Evolutionary conservation across 176 grass and related monocot species (phyloP), one percentile per base, ranked within the genome.

Genomic region (Hyparrhenia diplandra): DNA sequence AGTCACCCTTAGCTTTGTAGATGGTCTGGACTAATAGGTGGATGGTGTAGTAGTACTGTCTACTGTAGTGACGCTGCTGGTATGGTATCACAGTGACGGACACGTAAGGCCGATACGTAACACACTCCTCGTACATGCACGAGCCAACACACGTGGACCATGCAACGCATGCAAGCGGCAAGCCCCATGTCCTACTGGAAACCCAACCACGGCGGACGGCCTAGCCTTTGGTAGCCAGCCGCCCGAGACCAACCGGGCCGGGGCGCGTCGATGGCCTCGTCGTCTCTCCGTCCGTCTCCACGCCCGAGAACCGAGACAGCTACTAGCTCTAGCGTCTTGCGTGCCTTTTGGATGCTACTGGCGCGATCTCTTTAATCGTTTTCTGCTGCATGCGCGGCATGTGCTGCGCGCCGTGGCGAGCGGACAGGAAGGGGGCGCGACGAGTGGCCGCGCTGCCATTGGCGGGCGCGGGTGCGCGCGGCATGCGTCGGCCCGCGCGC

Each of bases 401-500:
- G 83, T 86, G 79, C 83, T 41, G 67, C 0, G 67, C 25, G 87
- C 58, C 78, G 85, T 85, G 86, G 83, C 77, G 83, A 74, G 27
- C 40, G 52, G 28, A 41, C 75, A 75, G 73, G 62, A 34, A 71
- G 62, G 30, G 5, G 29, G 75, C 74, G 40, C 86, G 90, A 83
- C 86, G 90, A 83, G 79, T 92, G 90, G 86, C 74, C 36, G 76
- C 80, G 79, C 82, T 28, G 68, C 42, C 13, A 89, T 76, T 85
- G 87, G 82, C 71, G 42, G 75, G 70, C 31, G 70, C 61, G 64
- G 43, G 28, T 47, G 49, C 49, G 6, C 13, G 52, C 51, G 20
- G 27, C 7, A 6, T 64, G 32, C 62, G 66, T 71, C n/a, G 79
- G 79, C 14, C 66, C 39, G 72, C 78, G 54, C 64, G 71, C 43